phyloP scores from a whole-genome alignment of 441 rosid genomes.

The Kokia cookei region DNA sequence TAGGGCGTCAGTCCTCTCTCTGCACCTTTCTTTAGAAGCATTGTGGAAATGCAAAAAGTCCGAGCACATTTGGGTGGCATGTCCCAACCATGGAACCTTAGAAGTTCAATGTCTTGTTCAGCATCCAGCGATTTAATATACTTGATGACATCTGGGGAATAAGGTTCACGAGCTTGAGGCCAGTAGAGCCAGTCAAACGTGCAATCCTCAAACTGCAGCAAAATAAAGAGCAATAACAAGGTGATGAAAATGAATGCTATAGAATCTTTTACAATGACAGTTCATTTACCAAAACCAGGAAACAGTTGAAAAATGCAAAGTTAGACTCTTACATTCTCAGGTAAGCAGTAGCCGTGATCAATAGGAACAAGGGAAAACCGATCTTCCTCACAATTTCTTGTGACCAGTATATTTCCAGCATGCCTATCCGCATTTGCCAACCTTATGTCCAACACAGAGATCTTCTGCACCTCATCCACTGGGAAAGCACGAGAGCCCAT shows the following conservation, averaged over 20 bases:
- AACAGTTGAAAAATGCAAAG: neutral
- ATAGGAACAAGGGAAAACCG: conserved; percentile 55
- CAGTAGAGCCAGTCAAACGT: conserved; percentile 86
- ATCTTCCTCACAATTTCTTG: conserved; percentile 39
- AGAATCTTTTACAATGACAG: neutral
- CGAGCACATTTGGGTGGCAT: conserved; percentile 36
- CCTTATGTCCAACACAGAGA: conserved; percentile 66
- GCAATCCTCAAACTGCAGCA: conserved; percentile 66
- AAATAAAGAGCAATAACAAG: neutral
- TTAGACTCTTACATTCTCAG: conserved; percentile 45
- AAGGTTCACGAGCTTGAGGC: conserved; percentile 71
- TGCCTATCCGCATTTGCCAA: conserved; percentile 80
- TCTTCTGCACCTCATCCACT: conserved; percentile 65
- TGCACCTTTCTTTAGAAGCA: conserved; percentile 70
- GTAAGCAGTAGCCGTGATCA: conserved; percentile 83
- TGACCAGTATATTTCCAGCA: conserved; percentile 64
- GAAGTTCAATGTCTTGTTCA: conserved; percentile 51
- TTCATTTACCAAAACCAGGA: neutral
- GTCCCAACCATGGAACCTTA: conserved; percentile 61
- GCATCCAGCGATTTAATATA: conserved; percentile 51
- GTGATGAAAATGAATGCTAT: neutral
- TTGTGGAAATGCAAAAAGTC: conserved; percentile 48
- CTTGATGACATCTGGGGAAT: conserved; percentile 41
- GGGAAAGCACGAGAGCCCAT: conserved; percentile 63
- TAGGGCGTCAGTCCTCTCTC: conserved; percentile 62